A percentile compares a stretch with the other conserved stretches of the same genome.
Conservation (phyloP, 371 early-diverging fungal genomes). For the Mortierella sp. region DNA sequence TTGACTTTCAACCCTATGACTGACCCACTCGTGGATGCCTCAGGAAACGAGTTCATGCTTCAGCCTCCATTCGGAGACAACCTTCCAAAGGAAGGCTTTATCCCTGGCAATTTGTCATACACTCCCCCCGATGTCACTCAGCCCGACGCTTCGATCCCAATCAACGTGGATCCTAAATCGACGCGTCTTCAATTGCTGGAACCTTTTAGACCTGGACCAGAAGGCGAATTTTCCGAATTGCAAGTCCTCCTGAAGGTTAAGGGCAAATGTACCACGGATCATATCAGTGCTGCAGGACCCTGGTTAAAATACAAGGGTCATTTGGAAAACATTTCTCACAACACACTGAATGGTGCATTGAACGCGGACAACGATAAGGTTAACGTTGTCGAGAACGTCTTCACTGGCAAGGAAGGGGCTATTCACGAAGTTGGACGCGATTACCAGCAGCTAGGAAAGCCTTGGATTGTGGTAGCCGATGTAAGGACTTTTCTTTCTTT, state of each 20-base stretch:
- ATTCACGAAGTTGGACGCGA: conserved; percentile 92
- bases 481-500: conserved; percentile 55
- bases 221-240: conserved; percentile 82
- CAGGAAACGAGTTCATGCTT: conserved; percentile 83
- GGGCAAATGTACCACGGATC: conserved; percentile 98
- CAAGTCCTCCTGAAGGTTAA: conserved; percentile 90
- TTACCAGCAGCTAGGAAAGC: conserved; percentile 83
- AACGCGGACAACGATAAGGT: conserved; percentile 92
- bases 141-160: conserved; percentile 64
- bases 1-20: conserved; percentile 93
- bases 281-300: conserved; percentile 95
- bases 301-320: conserved; percentile 99
- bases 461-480: conserved; percentile 95
- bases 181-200: conserved; percentile 88
- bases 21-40: conserved; percentile 77
- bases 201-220: conserved; percentile 80
- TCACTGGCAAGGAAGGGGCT: conserved; percentile 76
- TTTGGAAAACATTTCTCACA: conserved; percentile 95
- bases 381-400: conserved; percentile 81
- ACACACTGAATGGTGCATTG: conserved; percentile 95
- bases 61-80: conserved; percentile 87
- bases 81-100: conserved; percentile 89
- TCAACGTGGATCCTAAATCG: conserved; percentile 79
- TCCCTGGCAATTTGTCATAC: conserved; percentile 75
- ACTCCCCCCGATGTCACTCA: conserved; percentile 68